These are phyloP conservation scores for Exophiala phaeomuriformis DNA, from an alignment of 2,329 filamentous ascomycete species.

Conservation along the genomic window DNA sequence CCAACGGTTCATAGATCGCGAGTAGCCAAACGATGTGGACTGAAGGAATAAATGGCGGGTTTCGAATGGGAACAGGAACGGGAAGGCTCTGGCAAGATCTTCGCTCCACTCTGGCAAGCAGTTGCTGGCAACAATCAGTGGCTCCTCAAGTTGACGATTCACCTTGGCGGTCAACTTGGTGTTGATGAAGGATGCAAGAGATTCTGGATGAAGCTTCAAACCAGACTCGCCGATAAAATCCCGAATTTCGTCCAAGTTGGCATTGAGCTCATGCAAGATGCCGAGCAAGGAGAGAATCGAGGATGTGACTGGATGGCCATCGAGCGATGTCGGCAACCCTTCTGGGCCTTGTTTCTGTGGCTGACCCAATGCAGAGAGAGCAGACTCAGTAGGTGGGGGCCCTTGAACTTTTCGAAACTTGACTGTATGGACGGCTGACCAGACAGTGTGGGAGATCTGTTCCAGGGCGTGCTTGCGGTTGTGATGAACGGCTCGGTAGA, in stretches of 20 bases:
- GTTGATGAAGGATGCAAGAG: conserved; percentile 91
- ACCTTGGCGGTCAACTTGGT: conserved; percentile 97
- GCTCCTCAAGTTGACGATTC: conserved; percentile 93
- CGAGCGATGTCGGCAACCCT: conserved; percentile 65
- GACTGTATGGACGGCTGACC: conserved; percentile 84
- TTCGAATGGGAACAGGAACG: conserved; percentile 96
- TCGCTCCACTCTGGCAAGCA: conserved; percentile 95
- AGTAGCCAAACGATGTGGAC: conserved; percentile 96
- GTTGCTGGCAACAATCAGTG: conserved; percentile 91
- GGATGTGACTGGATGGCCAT: conserved; percentile 74
- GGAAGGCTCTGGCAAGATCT: conserved; percentile 84
- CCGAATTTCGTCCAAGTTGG: conserved; percentile 85
- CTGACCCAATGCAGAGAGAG: conserved; percentile 37
- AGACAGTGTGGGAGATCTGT: conserved; percentile 66
- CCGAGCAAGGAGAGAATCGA: conserved; percentile 82
- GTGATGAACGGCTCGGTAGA: conserved; percentile 87
- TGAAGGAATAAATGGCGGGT: conserved; percentile 94
- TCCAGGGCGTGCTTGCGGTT: conserved; percentile 57
- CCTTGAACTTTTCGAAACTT: conserved; percentile 83
- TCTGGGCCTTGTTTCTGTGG: conserved; percentile 39
- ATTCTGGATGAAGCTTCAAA: conserved; percentile 65
- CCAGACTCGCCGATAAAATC: conserved; percentile 52
- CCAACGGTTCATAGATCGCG: conserved; percentile 94
- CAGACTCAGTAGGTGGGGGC: conserved; percentile 67
- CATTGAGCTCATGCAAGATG: conserved; percentile 85